These are phyloP conservation scores for Ballota nigra DNA, from an alignment of 257 asterid genomes.

Conservation along the genomic window DNA sequence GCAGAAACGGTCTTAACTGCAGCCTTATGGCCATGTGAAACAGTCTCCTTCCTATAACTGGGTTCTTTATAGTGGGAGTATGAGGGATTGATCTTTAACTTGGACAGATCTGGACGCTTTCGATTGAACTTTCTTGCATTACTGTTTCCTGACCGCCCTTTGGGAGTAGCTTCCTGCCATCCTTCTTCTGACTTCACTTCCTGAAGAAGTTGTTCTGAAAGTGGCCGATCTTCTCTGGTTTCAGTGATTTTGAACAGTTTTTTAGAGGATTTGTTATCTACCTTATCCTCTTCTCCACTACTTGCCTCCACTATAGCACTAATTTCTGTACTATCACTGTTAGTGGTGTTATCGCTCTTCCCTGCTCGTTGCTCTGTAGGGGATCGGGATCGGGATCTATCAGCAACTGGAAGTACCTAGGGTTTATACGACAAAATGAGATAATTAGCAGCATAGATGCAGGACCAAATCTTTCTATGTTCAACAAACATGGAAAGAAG, in stretches of 20 bases:
- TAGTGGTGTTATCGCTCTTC: conserved; percentile 36
- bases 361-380: conserved; percentile 48
- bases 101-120: conserved; percentile 68
- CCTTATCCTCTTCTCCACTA: conserved; percentile 39
- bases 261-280: conserved; percentile 30
- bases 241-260: conserved; percentile 28
- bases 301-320: conserved; percentile 30
- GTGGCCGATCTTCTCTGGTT: conserved; percentile 25
- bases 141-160: conserved; percentile 64
- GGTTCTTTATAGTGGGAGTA: conserved; percentile 48
- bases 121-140: conserved; percentile 56
- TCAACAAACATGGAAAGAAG: conserved; percentile 13
- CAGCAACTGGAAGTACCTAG: conserved; percentile 61
- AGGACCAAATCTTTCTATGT: background rate
- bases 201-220: conserved; percentile 34
- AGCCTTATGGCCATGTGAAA: conserved; percentile 55
- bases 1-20: conserved; percentile 39
- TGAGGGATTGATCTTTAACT: conserved; percentile 56
- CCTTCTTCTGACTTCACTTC: conserved; percentile 78
- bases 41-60: conserved; percentile 54
- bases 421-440: conserved; percentile 24
- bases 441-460: conserved; percentile 26
- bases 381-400: conserved; percentile 30
- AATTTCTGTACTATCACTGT: conserved; percentile 32
- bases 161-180: conserved; percentile 93